A percentile compares a stretch with the other conserved stretches of the same genome.
phyloP scores from a whole-genome alignment of 83 land plant genomes.

The Picea engelmannii region DNA sequence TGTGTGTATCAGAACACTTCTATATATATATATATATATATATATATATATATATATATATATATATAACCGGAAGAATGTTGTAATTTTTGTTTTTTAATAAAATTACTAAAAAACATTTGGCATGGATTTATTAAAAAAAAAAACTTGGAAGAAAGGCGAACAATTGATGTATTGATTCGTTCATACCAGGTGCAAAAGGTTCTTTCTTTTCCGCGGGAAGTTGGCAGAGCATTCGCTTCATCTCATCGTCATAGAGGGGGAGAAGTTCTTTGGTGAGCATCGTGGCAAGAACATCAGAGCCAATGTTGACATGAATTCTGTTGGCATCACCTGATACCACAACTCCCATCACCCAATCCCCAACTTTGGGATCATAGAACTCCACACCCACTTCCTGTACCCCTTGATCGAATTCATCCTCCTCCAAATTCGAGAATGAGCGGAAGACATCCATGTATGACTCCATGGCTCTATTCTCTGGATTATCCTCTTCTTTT shows the following conservation, averaged over 20 bases:
- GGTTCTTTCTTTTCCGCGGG: conserved; percentile 35
- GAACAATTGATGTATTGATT: too few relatives aligned
- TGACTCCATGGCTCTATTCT: neutral
- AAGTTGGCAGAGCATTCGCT: conserved; percentile 47
- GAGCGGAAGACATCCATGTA: conserved; percentile 12
- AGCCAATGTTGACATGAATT: conserved; percentile 75
- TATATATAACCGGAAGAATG: too few relatives aligned
- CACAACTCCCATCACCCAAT: conserved; percentile 75
- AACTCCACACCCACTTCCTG: conserved; percentile 42
- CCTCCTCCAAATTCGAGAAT: conserved; percentile 13
- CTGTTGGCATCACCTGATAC: conserved; percentile 79
- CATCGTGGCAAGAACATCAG: conserved; percentile 70
- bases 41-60: too few relatives aligned
- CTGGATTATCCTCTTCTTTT: neutral
- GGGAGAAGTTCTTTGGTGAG: conserved; percentile 75
- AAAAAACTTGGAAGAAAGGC: too few relatives aligned
- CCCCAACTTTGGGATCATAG: conserved; percentile 78
- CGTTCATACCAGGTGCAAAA: conserved; percentile 31
- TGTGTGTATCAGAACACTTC: too few relatives aligned
- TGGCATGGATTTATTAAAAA: too few relatives aligned
- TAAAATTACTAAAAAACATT: too few relatives aligned
- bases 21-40: too few relatives aligned
- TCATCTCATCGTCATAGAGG: conserved; percentile 58
- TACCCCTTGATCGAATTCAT: neutral
- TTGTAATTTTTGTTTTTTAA: too few relatives aligned